A percentile compares a stretch with the other conserved stretches of the same genome.
Evolutionary conservation across 2,329 filamentous ascomycete genomes (phyloP).

Genomic region (Epichloe coenophiala): DNA sequence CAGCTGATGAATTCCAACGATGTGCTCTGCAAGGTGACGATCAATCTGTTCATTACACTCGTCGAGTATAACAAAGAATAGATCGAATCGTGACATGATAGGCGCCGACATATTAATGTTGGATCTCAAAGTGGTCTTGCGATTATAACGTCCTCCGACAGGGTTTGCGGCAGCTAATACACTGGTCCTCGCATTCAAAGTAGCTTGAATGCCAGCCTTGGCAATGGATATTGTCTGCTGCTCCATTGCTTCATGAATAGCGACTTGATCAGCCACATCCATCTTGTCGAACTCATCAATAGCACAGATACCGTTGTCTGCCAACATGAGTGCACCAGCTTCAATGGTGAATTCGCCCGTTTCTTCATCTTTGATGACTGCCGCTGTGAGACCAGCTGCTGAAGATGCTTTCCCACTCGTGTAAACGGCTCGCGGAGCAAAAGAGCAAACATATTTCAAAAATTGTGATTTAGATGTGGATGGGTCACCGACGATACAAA

Average conservation of each 20-base stretch:
- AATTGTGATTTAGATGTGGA: constrained; percentile 98
- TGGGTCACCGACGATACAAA: constrained; percentile 94
- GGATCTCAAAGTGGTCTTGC: constrained; percentile 79
- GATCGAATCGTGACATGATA: constrained; percentile 98
- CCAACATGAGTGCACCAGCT: constrained; percentile 93
- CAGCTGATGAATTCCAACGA: constrained; percentile 84
- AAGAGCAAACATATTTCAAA: constrained; percentile 92
- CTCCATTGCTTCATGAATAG: constrained; percentile 99
- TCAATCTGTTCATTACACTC: constrained; percentile 91
- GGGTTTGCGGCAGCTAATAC: constrained; percentile 96
- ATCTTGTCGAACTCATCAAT: constrained; percentile 99
- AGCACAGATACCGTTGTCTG: constrained; percentile 91
- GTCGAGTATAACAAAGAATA: constrained; percentile 96
- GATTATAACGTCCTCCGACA: constrained; percentile 91
- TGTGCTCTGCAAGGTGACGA: constrained; percentile 83
- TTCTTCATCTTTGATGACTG: constrained; percentile 95
- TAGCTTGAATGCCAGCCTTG: constrained; percentile 96
- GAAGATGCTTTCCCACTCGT: constrained; percentile 97
- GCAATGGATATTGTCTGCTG: constrained; percentile 99
- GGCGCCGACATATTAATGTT: constrained; percentile 99
- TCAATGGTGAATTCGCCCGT: constrained; percentile 98
- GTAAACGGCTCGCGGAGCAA: constrained; percentile 93
- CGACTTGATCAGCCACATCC: constrained; percentile 93
- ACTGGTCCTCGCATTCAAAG: constrained; percentile 85
- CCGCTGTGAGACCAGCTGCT: constrained; percentile 90